Evolutionary conservation across 371 early-diverging fungal genomes (phyloP), one percentile per base, ranked within the genome.

Genomic region (Amoeboaphelidium occidentale): DNA sequence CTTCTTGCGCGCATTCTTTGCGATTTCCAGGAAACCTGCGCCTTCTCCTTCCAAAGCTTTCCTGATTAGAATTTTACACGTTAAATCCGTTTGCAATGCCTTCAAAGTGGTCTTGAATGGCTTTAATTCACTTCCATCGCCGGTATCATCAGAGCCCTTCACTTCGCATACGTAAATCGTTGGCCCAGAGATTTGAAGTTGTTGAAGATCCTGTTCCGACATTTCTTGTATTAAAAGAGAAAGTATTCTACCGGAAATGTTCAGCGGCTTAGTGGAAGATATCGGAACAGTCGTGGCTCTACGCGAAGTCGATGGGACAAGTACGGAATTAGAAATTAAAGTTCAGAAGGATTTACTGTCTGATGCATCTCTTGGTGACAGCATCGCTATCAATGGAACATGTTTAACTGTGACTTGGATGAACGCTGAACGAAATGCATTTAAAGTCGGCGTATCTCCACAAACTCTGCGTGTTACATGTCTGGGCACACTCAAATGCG

Each of bases 361-460:
- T 43, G 93, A 94, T 64, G 84, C 82, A 54, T 73, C 84, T 55
- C 55, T 88, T 28, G 96, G 96, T 46, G 96, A 94, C 67, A 84
- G 85, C 55, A 94, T 94, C 57, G 74, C 83, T 41, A 69, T 87
- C 53, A 88, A 88, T 56, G 96, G 85, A 27, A 85, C 88, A 23
- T 94, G 96, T 62, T 65, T 94, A 55, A 94, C 96, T 1, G 92
- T 91, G 6, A 92, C 92, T 23, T 86, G 80, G 58, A 88, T 90
- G 54, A 73, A 79, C 46, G 57, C 58, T 12, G 73, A 73, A 43
- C 42, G 53, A 39, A 52, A 52, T 6, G 62, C 60, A 13, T 89
- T 89, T 71, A 92, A 87, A 60, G 83, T 91, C 23, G 88, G 85
- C 22, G 66, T 87, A 24, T 79, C 89, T 17, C 89, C 92, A 2